Conservation (phyloP, 495 filamentous ascomycete species). For the Melanomma pulvis-pyrius region DNA sequence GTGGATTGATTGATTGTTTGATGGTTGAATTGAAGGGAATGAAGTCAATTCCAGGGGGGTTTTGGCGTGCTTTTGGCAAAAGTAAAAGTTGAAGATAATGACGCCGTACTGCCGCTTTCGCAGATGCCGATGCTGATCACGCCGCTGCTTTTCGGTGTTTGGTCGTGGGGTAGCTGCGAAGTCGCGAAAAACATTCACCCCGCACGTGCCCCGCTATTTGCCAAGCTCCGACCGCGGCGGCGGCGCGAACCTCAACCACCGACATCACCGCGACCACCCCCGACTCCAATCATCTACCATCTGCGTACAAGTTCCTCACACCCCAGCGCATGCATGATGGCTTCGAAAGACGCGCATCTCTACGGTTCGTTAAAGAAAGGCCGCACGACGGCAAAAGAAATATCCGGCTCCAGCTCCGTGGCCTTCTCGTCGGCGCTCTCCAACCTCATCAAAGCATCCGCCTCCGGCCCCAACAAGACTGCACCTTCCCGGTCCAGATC, state of each 20-base stretch:
- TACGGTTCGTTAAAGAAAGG: too few relatives aligned
- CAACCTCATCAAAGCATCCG: conserved; percentile 37
- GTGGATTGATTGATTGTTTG: neutral
- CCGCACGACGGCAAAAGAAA: conserved; percentile 55
- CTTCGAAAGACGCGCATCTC: conserved; percentile 61
- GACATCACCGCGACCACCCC: conserved; percentile 13
- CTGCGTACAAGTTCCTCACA: neutral
- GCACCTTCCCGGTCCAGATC: conserved; percentile 64
- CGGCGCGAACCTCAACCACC: neutral
- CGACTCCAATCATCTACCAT: neutral
- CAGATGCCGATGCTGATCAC: neutral
- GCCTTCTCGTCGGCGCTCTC: conserved; percentile 62
- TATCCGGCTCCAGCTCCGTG: conserved; percentile 71
- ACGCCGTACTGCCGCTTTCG: neutral
- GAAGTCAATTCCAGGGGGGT: neutral
- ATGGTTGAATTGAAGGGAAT: neutral
- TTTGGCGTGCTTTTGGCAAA: neutral
- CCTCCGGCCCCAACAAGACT: conserved; percentile 42
- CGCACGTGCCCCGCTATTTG: conserved; percentile 17
- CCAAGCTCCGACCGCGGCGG: neutral
- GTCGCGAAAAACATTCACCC: conserved; percentile 15
- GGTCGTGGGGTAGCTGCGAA: neutral
- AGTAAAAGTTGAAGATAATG: neutral
- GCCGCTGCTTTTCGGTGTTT: neutral
- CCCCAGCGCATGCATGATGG: conserved; percentile 49